Evolutionary conservation across 148 eudicot species (phyloP).

Genomic region (Persicaria tinctoria): DNA sequence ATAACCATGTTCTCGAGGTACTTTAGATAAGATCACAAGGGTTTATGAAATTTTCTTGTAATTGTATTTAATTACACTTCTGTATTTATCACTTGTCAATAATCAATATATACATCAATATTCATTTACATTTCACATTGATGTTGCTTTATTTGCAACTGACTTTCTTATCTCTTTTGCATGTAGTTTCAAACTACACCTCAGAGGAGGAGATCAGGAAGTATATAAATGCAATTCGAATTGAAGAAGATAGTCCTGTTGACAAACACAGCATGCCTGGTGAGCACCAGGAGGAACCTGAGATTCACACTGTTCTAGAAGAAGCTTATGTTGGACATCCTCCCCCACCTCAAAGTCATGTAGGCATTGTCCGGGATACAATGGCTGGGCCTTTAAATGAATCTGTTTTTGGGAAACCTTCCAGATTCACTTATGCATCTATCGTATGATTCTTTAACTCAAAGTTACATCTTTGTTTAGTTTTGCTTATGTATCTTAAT

Average conservation of each 20-base stretch:
- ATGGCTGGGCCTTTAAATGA: slow-evolving; percentile 28
- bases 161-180: too few species aligned
- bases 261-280: slow-evolving; percentile 37
- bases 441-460: slow-evolving; percentile 44
- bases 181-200: slow-evolving; percentile 29
- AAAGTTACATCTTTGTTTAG: too few species aligned
- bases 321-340: slow-evolving; percentile 43
- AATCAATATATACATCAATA: too few species aligned
- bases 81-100: too few species aligned
- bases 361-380: slow-evolving; percentile 37
- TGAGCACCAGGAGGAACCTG: slow-evolving; percentile 10
- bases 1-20: too few species aligned
- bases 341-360: slow-evolving; percentile 23
- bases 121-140: too few species aligned
- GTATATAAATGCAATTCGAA: slow-evolving; percentile 26
- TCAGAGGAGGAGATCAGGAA: slow-evolving; percentile 63
- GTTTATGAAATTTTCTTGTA: too few species aligned
- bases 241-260: slow-evolving; percentile 43
- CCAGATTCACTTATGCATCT: slow-evolving; percentile 65
- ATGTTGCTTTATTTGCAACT: too few species aligned
- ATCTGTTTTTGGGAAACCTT: slow-evolving; percentile 44
- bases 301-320: slow-evolving; percentile 36
- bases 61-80: too few species aligned
- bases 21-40: too few species aligned
- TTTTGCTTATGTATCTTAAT: too few species aligned